Percentiles rank a stretch among this genome's conserved stretches.
Evolutionary conservation across 805 yeast genomes (phyloP).

Genomic region (Wickerhamiella hasegawae): DNA sequence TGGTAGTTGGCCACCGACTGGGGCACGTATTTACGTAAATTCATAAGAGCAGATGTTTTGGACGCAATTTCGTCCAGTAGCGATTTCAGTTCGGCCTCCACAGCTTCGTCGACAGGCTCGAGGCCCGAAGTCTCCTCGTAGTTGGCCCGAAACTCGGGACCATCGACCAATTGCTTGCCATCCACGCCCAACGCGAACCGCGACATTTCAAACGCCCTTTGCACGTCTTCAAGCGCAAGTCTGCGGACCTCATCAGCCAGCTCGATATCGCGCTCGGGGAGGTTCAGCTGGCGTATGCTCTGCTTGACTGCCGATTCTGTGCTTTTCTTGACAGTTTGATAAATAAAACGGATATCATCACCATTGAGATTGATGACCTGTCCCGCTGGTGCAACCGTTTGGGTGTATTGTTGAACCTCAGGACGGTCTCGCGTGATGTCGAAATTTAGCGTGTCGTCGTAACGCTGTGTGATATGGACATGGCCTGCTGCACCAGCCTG

Average conservation of each 20-base stretch:
- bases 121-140: conserved; percentile 14
- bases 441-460: too few species aligned
- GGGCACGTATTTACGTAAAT: neutral
- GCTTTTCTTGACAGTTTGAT: conserved; percentile 27
- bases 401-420: too few species aligned
- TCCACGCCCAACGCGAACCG: conserved; percentile 41
- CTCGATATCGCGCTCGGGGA: too few species aligned
- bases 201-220: conserved; percentile 40
- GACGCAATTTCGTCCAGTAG: conserved; percentile 3
- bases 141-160: conserved; percentile 9
- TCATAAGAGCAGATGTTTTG: neutral
- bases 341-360: conserved; percentile 37
- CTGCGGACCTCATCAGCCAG: conserved; percentile 30
- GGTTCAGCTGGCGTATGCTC: too few species aligned
- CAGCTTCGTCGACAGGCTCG: conserved; percentile 10
- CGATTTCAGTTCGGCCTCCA: too few species aligned
- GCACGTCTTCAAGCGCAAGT: conserved; percentile 19
- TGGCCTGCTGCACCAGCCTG: too few species aligned
- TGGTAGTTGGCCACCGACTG: neutral
- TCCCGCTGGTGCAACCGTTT: neutral
- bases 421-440: too few species aligned
- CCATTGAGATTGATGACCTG: conserved; percentile 33
- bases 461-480: too few species aligned
- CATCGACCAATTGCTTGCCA: conserved; percentile 25
- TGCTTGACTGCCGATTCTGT: conserved; percentile 31